Evolutionary conservation across 768 basidiomycete species (phyloP), one percentile per base, ranked within the genome.

Genomic region (Phaffia tasmanica): DNA sequence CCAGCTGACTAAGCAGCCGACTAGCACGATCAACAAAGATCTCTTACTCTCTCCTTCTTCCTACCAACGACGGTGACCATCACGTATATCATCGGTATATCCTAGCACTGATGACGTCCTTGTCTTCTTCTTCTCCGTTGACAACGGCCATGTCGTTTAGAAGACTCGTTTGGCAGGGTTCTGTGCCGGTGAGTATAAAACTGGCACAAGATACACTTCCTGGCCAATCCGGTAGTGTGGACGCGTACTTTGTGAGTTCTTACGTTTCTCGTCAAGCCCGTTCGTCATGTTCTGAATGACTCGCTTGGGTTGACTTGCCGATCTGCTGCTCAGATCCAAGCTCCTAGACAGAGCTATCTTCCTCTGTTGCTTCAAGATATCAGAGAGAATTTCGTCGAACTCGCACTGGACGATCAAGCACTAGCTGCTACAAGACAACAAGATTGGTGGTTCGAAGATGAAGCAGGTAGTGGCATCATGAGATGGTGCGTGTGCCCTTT

Each of bases 401-500:
- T 97, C 63, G 88, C 93, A 16, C 86, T 97, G 72, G 90, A 95
- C 73, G 91, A 94, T 72, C 81, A 83, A 47, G 85, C 86, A 35
- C 84, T 84, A 5, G 85, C 85, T 68, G 72, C 80, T 14, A 77
- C 93, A 68, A 87, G 87, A 73, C 89, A 92, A 70, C 87, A 89
- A 65, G 88, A 93, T 62, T 91, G 94, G 88, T 98, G 94, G 95
- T 95, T 99, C 75, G 91, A 95, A 77, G 87, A 85, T 69, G 87
- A 88, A 62, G 59, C 67, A 64, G 25, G 69, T 42, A 35, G 71
- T 57, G 55, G 65, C 64, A n/a, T 30, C 59, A 30, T 72, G 69
- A 19, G 70, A 47, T 55, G 73, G 74, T 64, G 66, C 70, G 68
- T 57, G 35, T 32, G 48, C 60, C 25, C 25, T 29, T 2, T 15